Base-by-base conservation (phyloP, 75 land plant species). In the Larix kaempferi region DNA sequence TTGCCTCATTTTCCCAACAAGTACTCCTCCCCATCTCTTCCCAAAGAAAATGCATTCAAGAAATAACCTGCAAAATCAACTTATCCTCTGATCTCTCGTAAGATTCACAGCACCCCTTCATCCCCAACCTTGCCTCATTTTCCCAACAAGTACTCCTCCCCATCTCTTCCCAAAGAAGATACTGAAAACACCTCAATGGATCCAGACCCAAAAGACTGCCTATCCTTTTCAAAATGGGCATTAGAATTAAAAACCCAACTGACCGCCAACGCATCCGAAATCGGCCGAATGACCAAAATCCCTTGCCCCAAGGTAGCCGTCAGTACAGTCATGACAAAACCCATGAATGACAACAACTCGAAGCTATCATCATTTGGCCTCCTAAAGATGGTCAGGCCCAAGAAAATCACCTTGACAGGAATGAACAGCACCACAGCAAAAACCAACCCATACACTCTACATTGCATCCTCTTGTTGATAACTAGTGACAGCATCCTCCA, bases 231-330 rank as follows among this genome's bases (percentile, higher is more conserved):
- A 35, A 35, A 35, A 1, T n/a, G 2, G 37, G 37, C 1, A 35
- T 35, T 35, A 52, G 78, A 80, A 56, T 81, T 65, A 41, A 74
- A 81, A 19, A 80, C 75, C 84, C 85, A 85, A 22, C 57, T 23
- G 12, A 88, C 89, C 12, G 88, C 85, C 79, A 94, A 78, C 25
- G 94, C 88, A 44, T 94, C 94, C 5, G n/a, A n/a, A n/a, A n/a
- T n/a, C n/a, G n/a, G n/a, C 56, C 67, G 77, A 27, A 94, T 74
- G 2, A 94, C 94, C 52, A 94, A 86, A 57, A 92, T 86, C 23
- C 88, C 84, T 75, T 89, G 84, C 13, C 92, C 92, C 17, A 87
- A 89, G 7, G 41, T 84, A 41, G 82, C 86, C 71, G 88, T 85
- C 1, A 62, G 16, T 27, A 88, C 44, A 12, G 79, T 81, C 3